Evolutionary conservation across 208 protist species (phyloP).

Genomic region (Acanthamoeba rhysodes): DNA sequence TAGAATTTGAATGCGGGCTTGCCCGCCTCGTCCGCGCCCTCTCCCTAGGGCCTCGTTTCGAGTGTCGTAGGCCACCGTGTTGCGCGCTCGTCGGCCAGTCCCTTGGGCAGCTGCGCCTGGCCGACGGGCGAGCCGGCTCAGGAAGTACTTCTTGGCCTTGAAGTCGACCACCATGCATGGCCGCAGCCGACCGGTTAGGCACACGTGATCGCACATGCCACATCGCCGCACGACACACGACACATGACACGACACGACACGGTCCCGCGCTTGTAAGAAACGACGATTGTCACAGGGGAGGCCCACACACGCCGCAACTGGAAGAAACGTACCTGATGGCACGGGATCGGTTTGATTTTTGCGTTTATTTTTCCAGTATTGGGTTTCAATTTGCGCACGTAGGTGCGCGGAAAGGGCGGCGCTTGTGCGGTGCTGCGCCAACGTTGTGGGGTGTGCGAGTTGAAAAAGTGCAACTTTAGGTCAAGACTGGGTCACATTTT

Average conservation of each 20-base stretch:
- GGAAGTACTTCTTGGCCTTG: constrained; percentile 97
- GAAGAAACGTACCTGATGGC: constrained; percentile 90
- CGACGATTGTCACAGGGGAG: background rate
- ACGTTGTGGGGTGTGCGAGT: no score
- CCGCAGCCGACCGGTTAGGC: no score
- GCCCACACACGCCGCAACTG: background rate
- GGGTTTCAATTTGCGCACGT: background rate
- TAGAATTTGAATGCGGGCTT: constrained; percentile 85
- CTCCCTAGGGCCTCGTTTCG: constrained; percentile 13
- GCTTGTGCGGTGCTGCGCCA: no score
- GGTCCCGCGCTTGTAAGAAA: no score
- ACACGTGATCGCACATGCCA: background rate
- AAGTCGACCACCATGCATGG: constrained; percentile 99
- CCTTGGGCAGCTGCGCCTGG: constrained; percentile 48
- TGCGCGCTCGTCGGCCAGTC: background rate
- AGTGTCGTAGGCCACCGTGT: constrained; percentile 27
- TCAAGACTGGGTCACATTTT: no score
- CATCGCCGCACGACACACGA: no score
- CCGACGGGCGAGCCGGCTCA: constrained; percentile 21
- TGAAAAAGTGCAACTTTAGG: no score
- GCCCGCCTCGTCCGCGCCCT: background rate
- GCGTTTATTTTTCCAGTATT: no score
- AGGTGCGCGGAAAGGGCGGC: no score
- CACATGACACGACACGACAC: background rate
- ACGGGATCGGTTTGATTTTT: no score